These are phyloP conservation scores for Salvia rosmarinus DNA, from an alignment of 257 asterid genomes.

Conservation along the genomic window DNA sequence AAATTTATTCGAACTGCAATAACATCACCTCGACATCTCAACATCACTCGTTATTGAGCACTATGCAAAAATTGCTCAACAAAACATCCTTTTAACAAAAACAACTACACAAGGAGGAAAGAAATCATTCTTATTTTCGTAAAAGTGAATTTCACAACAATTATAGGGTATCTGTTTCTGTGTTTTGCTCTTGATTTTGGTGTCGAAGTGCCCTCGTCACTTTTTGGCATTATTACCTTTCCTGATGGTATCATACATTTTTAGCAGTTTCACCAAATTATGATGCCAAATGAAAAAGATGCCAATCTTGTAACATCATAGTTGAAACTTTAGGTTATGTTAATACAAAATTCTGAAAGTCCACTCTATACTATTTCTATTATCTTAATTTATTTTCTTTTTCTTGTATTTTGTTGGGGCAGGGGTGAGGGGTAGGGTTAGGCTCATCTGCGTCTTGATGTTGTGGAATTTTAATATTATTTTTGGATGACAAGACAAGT, in stretches of 20 bases:
- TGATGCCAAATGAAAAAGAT: background rate
- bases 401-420: background rate
- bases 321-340: background rate
- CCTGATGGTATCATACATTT: background rate
- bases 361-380: background rate
- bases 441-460: too few species aligned
- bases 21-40: too few species aligned
- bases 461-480: too few species aligned
- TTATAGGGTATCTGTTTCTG: background rate
- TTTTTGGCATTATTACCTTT: constrained; percentile 19
- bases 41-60: constrained; percentile 24
- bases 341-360: constrained; percentile 18
- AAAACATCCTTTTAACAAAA: constrained; percentile 11
- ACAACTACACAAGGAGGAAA: constrained; percentile 13
- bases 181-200: background rate
- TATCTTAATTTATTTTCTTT: background rate
- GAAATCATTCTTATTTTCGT: constrained; percentile 22
- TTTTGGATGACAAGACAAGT: too few species aligned
- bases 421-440: too few species aligned
- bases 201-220: background rate
- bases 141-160: constrained; percentile 24
- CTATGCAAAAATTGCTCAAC: too few species aligned
- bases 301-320: background rate
- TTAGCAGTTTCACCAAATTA: background rate
- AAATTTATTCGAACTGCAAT: too few species aligned